Base-by-base conservation (phyloP, 805 yeast genomes). In the Kodamaea laetipori region DNA sequence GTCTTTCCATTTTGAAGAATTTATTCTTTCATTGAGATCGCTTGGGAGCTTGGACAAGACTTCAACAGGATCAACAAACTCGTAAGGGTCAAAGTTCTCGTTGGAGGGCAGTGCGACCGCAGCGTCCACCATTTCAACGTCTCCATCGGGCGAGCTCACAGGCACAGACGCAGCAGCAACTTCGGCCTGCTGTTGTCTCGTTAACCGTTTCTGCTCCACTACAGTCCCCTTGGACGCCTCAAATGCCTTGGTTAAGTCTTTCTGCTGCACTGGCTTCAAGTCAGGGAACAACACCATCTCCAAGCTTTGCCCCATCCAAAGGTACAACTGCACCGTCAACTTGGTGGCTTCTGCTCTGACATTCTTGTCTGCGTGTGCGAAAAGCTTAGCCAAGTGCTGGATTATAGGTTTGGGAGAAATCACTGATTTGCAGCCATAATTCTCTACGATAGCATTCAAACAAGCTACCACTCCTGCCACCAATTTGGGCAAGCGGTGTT, bases 221-320 rank as follows among this genome's bases (percentile, higher is more conserved):
- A 33, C 26, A 1, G 57, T 54, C 12, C 56, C 67, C 39, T 65
- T 64, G 6, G 75, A 74, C 28, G 72, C 74, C 33, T 74, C 84
- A 60, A 92, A 88, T 18, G 80, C 81, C 26, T 80, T 78, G 5
- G 79, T 71, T 45, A 92, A 73, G 57, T 90, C 98, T 50, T 84
- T 86, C 63, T 88, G 92, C 62, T 92, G 98, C 15, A 90, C 88
- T 0, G 97, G 96, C 60, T 92, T 94, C 64, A 94, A 73, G 19
- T 80, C 81, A 2, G 84, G 77, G 43, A 88, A 77, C 30, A 89
- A 64, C 0, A 82, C 58, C 11, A 74, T 71, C 41, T 81, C 81
- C 31, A 88, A 66, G 0, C 79, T 61, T 15, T 66, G 77, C 2
- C 95, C 94, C 59, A 85, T 74, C 85, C 94, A 86, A 45, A 80